These are phyloP conservation scores for Calycina marina DNA, from an alignment of 2,329 filamentous ascomycete genomes.

Conservation along the genomic window DNA sequence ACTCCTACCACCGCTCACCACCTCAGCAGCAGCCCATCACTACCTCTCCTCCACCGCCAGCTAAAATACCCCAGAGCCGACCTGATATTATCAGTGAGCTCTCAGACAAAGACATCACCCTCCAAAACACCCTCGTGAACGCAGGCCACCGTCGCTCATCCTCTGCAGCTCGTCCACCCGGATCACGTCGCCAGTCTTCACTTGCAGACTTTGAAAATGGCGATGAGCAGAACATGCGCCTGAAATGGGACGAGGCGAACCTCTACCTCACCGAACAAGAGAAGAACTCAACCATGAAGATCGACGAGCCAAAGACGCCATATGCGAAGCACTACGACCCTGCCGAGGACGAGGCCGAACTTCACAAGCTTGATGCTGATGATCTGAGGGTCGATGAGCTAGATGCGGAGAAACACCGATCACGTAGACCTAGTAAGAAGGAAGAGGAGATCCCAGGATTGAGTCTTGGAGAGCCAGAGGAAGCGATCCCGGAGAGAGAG, in stretches of 20 bases:
- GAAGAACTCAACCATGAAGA: constrained; percentile 94
- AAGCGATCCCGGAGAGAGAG: constrained; percentile 40
- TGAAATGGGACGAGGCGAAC: constrained; percentile 99
- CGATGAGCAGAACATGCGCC: constrained; percentile 47
- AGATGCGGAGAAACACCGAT: constrained; percentile 29
- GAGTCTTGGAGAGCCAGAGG: constrained; percentile 85
- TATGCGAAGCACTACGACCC: constrained; percentile 90
- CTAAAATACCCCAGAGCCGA: constrained; percentile 17
- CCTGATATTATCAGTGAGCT: constrained; percentile 22
- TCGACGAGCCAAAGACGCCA: constrained; percentile 94
- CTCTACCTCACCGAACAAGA: constrained; percentile 95
- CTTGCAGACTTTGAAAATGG: constrained; percentile 5
- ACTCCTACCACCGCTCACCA: constrained; percentile 54
- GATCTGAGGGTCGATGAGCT: constrained; percentile 56
- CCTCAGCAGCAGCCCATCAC: constrained; percentile 26
- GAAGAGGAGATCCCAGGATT: constrained; percentile 83
- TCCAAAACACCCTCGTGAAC: constrained; percentile 90
- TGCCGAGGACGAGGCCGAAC: constrained; percentile 64
- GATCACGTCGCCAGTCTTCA: constrained; percentile 26
- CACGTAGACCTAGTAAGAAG: constrained; percentile 19
- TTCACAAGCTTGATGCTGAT: constrained; percentile 48
- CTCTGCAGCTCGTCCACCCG: constrained; percentile 49
- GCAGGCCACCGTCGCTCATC: constrained; percentile 78
- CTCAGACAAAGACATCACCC: constrained; percentile 74
- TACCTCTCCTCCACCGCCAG: constrained; percentile 26